Evolutionary conservation across 768 basidiomycete species (phyloP).

Genomic region (Dioszegia crocea): DNA sequence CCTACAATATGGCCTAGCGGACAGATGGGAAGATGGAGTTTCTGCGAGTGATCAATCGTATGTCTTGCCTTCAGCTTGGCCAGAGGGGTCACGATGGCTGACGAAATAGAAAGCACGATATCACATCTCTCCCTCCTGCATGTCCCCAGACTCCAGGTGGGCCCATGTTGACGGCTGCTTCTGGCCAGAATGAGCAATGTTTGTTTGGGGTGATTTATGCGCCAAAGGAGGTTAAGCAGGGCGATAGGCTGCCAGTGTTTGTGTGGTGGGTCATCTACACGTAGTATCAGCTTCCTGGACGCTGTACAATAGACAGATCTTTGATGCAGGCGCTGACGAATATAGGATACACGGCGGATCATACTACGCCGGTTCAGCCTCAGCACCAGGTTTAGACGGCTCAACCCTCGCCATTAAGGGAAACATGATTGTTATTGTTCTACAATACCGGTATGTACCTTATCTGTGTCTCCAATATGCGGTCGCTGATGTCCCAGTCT

Average conservation of each 20-base stretch:
- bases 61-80: background rate
- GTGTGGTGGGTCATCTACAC: constrained; percentile 43
- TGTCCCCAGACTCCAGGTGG: constrained; percentile 60
- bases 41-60: background rate
- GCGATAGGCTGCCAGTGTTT: constrained; percentile 37
- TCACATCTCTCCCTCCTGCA: constrained; percentile 57
- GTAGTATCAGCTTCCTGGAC: no score
- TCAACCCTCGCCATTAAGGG: constrained; percentile 65
- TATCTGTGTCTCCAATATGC: background rate
- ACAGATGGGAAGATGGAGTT: constrained; percentile 17
- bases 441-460: constrained; percentile 71
- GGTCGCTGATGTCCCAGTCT: constrained; percentile 41
- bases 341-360: constrained; percentile 83
- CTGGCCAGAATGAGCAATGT: constrained; percentile 66
- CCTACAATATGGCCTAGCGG: constrained; percentile 19
- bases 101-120: background rate
- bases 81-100: background rate
- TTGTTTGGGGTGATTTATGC: constrained; percentile 73
- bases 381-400: constrained; percentile 69
- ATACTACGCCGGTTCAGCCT: constrained; percentile 66
- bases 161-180: background rate
- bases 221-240: constrained; percentile 55
- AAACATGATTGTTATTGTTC: constrained; percentile 70
- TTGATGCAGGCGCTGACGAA: background rate
- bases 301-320: no score